These are phyloP conservation scores for Nicotiana sylvestris DNA, from an alignment of 257 asterid species.

Conservation along the genomic window DNA sequence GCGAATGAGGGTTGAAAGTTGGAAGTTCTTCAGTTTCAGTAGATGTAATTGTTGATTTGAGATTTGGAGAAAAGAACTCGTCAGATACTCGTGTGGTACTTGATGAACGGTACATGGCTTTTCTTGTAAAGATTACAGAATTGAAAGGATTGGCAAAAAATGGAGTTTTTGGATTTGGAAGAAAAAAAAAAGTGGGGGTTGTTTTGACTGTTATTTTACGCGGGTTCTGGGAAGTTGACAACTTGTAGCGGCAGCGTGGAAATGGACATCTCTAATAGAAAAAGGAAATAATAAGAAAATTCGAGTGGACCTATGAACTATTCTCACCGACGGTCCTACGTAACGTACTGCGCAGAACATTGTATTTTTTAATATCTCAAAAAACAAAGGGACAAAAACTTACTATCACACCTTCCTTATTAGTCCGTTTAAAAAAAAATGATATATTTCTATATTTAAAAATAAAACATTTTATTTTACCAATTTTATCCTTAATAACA, in stretches of 20 bases:
- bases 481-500: too few species aligned
- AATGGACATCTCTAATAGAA: not conserved
- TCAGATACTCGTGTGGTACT: conserved; percentile 62
- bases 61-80: conserved; percentile 43
- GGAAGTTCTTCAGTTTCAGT: conserved; percentile 35
- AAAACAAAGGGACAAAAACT: too few species aligned
- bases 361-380: too few species aligned
- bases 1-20: conserved; percentile 45
- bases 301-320: not conserved
- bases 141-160: not conserved
- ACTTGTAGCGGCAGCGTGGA: not conserved
- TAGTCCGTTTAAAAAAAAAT: too few species aligned
- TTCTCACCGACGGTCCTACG: not conserved
- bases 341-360: not conserved
- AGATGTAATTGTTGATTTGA: conserved; percentile 7
- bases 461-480: too few species aligned
- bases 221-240: conserved; percentile 5
- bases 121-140: not conserved
- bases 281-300: not conserved
- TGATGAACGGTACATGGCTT: conserved; percentile 51
- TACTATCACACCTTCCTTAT: too few species aligned
- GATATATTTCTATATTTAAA: too few species aligned
- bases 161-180: not conserved
- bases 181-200: not conserved
- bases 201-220: conserved; percentile 9